Conservation (phyloP, 2,329 filamentous ascomycete species). For the Blastomyces gilchristii region DNA sequence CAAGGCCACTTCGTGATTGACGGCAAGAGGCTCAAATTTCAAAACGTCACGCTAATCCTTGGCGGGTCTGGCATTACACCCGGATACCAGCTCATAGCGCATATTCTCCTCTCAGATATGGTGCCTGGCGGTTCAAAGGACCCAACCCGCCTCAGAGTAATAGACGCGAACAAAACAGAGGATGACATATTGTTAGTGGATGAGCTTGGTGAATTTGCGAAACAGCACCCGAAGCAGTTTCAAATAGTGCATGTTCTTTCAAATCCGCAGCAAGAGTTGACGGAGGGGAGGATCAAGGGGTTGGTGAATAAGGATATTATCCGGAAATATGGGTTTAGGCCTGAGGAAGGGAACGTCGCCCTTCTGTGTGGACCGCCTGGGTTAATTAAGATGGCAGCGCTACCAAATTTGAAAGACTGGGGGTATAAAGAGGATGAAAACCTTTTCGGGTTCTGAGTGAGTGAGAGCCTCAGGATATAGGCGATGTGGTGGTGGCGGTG, state of each 20-base stretch:
- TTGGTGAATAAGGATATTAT: conserved; percentile 37
- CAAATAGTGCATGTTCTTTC: conserved; percentile 41
- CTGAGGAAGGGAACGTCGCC: conserved; percentile 32
- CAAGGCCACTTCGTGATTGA: conserved; percentile 40
- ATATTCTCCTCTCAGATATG: conserved; percentile 27
- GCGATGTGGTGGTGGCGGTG: no score
- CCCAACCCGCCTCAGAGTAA: conserved; percentile 31
- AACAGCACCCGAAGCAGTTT: conserved; percentile 31
- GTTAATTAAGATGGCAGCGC: conserved; percentile 44
- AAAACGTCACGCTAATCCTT: conserved; percentile 40
- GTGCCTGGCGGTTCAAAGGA: conserved; percentile 19
- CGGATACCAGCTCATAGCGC: conserved; percentile 41
- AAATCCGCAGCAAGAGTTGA: conserved; percentile 34
- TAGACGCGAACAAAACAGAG: conserved; percentile 43
- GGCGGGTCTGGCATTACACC: conserved; percentile 45
- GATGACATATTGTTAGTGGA: conserved; percentile 38
- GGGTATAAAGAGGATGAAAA: conserved; percentile 39
- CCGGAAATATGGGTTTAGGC: conserved; percentile 34
- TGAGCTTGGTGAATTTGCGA: conserved; percentile 35
- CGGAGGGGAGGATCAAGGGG: conserved; percentile 32
- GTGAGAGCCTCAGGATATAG: neutral
- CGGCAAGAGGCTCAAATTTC: conserved; percentile 33
- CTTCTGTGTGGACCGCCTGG: conserved; percentile 43
- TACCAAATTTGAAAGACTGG: conserved; percentile 39
- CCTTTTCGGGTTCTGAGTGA: conserved; percentile 34